Evolutionary conservation across 441 rosid genomes (phyloP).

Genomic region (Aleurites moluccanus): DNA sequence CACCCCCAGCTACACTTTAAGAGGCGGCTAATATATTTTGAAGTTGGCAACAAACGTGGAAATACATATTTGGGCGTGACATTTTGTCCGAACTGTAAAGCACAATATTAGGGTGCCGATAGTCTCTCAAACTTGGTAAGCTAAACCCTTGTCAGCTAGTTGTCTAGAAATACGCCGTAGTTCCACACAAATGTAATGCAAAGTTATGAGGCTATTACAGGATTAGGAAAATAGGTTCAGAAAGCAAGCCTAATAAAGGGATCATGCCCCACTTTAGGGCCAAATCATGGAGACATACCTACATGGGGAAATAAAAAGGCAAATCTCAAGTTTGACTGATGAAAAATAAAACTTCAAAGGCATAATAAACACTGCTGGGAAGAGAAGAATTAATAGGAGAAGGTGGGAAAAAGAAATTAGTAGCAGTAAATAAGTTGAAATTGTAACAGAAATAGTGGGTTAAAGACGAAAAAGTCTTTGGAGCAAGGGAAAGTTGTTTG

Average conservation of each 20-base stretch:
- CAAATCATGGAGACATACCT: conserved; percentile 27
- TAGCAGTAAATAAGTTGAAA: not conserved
- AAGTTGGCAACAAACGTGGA: too few species aligned
- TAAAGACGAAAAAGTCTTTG: conserved; percentile 39
- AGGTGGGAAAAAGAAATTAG: not conserved
- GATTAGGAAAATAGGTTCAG: conserved; percentile 12
- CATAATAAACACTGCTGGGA: conserved; percentile 24
- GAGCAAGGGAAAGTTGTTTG: conserved; percentile 36
- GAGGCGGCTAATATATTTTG: too few species aligned
- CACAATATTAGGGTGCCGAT: not conserved
- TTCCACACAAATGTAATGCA: not conserved
- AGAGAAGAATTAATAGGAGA: not conserved
- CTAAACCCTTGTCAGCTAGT: conserved; percentile 2
- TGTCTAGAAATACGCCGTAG: not conserved
- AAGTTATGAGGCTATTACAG: not conserved
- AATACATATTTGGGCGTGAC: not conserved
- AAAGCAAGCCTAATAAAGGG: conserved; percentile 35
- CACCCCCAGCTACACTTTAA: too few species aligned
- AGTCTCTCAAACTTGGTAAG: not conserved
- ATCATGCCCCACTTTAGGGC: conserved; percentile 33
- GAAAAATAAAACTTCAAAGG: conserved; percentile 5
- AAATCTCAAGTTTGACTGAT: conserved; percentile 33
- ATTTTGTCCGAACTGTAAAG: not conserved
- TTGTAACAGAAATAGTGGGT: conserved; percentile 10
- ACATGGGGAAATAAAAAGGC: conserved; percentile 23